Conservation (phyloP, 2,329 filamentous ascomycete genomes). For the Cytospora mali region DNA sequence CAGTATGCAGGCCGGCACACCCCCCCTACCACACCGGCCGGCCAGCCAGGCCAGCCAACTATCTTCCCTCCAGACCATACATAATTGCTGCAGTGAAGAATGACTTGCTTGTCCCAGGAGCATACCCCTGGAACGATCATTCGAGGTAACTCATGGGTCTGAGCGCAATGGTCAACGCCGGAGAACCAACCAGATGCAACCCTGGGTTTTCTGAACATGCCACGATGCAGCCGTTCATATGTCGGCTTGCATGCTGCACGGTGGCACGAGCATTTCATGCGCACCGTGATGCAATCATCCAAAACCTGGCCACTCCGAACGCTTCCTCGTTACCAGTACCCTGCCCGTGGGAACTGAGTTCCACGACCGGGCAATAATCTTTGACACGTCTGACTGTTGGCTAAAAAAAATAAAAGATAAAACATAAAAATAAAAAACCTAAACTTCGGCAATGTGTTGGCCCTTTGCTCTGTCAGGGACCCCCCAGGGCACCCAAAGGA, state of each 20-base stretch:
- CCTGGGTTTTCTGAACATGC: background rate
- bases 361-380: slow-evolving; percentile 17
- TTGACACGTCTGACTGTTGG: slow-evolving; percentile 19
- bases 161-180: background rate
- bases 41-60: background rate
- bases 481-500: no score
- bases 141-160: background rate
- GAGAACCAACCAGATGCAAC: slow-evolving; percentile 1
- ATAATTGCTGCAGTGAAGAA: background rate
- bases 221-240: slow-evolving; percentile 5
- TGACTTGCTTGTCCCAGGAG: background rate
- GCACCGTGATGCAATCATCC: slow-evolving; percentile 17
- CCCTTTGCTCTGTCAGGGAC: background rate
- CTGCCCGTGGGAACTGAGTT: slow-evolving; percentile 17
- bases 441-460: background rate
- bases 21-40: background rate
- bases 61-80: background rate
- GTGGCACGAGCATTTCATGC: slow-evolving; percentile 23
- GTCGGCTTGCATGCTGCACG: slow-evolving; percentile 22
- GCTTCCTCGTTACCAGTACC: slow-evolving; percentile 20
- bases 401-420: no score
- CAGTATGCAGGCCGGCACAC: background rate
- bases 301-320: slow-evolving; percentile 24
- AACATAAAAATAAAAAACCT: no score
- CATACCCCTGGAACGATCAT: background rate